These are phyloP conservation scores for Russula ochroleuca DNA, from an alignment of 768 basidiomycete species.

Conservation along the genomic window DNA sequence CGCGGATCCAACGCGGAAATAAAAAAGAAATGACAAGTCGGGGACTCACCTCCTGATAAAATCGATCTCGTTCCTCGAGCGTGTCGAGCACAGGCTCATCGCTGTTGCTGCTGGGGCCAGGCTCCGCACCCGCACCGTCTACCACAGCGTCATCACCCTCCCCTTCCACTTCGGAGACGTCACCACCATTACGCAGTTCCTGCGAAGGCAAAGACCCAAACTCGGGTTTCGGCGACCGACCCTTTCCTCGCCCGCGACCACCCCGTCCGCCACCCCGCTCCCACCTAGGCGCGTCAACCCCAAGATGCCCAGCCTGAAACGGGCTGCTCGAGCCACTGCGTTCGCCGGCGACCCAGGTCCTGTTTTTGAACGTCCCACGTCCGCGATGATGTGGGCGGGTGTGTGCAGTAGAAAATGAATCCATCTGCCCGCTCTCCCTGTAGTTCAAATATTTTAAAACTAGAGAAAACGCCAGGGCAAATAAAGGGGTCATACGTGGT, in stretches of 20 bases:
- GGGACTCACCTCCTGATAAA: conserved; percentile 62
- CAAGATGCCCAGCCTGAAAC: conserved; percentile 17
- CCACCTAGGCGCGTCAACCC: conserved; percentile 51
- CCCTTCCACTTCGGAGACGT: conserved; percentile 26
- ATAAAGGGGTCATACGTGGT: not conserved
- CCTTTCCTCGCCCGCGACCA: conserved; percentile 37
- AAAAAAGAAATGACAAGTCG: not conserved
- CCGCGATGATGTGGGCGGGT: conserved; percentile 11
- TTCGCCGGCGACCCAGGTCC: conserved; percentile 21
- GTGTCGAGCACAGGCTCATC: conserved; percentile 49
- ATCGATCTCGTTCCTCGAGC: conserved; percentile 59
- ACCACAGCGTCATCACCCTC: conserved; percentile 32
- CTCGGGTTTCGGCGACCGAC: conserved; percentile 37
- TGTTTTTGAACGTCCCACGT: conserved; percentile 27
- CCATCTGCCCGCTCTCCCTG: conserved; percentile 12
- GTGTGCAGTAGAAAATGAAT: conserved; percentile 7
- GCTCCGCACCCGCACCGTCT: conserved; percentile 37
- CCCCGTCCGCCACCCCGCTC: conserved; percentile 55
- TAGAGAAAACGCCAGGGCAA: not conserved
- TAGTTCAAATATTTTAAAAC: not conserved
- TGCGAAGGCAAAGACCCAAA: conserved; percentile 2
- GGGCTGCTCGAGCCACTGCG: conserved; percentile 17
- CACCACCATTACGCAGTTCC: conserved; percentile 23
- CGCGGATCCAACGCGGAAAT: conserved; percentile 1
- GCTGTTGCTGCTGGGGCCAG: conserved; percentile 32